A percentile compares a stretch with the other conserved stretches of the same genome.
These are phyloP conservation scores for Salvia rosmarinus DNA, from an alignment of 257 asterid genomes.

Conservation along the genomic window DNA sequence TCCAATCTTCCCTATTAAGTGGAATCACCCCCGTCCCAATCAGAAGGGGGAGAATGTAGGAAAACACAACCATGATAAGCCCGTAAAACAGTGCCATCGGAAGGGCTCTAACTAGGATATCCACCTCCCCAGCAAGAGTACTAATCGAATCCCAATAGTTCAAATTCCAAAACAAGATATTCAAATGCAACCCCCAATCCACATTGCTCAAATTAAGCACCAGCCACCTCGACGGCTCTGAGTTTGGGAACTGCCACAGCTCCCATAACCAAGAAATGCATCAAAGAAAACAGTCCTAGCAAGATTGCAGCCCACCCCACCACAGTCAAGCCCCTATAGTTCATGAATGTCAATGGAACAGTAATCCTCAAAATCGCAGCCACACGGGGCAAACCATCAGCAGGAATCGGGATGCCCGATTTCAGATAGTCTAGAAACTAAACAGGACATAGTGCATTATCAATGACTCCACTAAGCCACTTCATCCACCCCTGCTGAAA, in stretches of 20 bases:
- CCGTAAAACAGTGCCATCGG: constrained; percentile 66
- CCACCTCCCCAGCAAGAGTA: constrained; percentile 67
- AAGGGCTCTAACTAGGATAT: constrained; percentile 57
- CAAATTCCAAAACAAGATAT: constrained; percentile 72
- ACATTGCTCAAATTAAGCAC: constrained; percentile 50
- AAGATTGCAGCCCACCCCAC: constrained; percentile 69
- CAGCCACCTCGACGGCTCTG: constrained; percentile 66
- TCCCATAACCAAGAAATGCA: constrained; percentile 71
- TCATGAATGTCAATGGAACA: constrained; percentile 53
- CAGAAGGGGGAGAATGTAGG: constrained; percentile 60
- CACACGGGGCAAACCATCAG: constrained; percentile 51
- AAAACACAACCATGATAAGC: constrained; percentile 57
- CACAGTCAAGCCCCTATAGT: constrained; percentile 62
- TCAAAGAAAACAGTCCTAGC: constrained; percentile 53
- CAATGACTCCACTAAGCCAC: constrained; percentile 74
- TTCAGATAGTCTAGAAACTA: constrained; percentile 66
- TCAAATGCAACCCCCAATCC: constrained; percentile 63
- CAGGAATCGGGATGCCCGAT: constrained; percentile 53
- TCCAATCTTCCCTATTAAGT: constrained; percentile 58
- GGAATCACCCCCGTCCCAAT: constrained; percentile 66
- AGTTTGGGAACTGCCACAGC: constrained; percentile 52
- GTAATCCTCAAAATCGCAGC: constrained; percentile 44
- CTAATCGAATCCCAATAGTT: constrained; percentile 77
- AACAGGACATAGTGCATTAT: constrained; percentile 69
- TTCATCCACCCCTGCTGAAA: constrained; percentile 72